Conservation (phyloP, 441 rosid species). For the Brassica balearica region DNA sequence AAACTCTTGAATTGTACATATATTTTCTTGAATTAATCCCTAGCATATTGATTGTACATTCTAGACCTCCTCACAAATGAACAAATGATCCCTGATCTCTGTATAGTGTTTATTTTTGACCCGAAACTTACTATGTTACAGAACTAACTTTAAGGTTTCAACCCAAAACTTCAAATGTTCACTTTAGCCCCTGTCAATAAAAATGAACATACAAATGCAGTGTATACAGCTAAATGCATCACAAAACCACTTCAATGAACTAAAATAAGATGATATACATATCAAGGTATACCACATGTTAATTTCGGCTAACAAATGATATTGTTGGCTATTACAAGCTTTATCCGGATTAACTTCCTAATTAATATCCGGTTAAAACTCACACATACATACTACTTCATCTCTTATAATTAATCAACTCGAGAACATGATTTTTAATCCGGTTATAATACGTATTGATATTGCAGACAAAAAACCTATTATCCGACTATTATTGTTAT, state of each 20-base stretch:
- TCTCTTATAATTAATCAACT: background rate
- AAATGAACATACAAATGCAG: too few species aligned
- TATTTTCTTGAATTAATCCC: background rate
- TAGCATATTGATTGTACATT: background rate
- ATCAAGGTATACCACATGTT: background rate
- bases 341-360: background rate
- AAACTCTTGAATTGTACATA: background rate
- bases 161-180: background rate
- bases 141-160: background rate
- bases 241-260: background rate
- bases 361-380: background rate
- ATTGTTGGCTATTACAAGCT: background rate
- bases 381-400: too few species aligned
- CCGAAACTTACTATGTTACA: background rate
- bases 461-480: background rate
- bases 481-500: too few species aligned
- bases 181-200: background rate
- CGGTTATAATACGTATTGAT: too few species aligned
- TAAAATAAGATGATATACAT: background rate
- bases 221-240: background rate
- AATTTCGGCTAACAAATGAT: background rate
- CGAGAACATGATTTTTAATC: background rate
- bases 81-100: background rate
- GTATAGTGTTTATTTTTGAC: background rate
- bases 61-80: background rate